These are phyloP conservation scores for Wickerhamomyces sydowiorum DNA, from an alignment of 805 yeast species.

Conservation along the genomic window DNA sequence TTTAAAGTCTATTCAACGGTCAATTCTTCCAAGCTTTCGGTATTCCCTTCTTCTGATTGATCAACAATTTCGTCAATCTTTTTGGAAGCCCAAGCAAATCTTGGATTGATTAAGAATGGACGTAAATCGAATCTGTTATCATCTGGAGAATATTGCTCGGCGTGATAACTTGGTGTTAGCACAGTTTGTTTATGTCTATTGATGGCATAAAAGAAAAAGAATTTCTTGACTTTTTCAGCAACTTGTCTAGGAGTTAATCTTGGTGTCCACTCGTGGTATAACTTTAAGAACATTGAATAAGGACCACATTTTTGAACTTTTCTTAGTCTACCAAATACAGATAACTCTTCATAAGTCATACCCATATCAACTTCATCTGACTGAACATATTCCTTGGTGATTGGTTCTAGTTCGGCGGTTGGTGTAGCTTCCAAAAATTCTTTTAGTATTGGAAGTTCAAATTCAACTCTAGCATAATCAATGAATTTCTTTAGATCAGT, in stretches of 20 bases:
- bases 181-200: slow-evolving; percentile 97
- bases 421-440: slow-evolving; percentile 90
- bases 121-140: slow-evolving; percentile 94
- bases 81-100: slow-evolving; percentile 83
- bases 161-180: slow-evolving; percentile 96
- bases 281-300: slow-evolving; percentile 84
- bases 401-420: slow-evolving; percentile 97
- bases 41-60: slow-evolving; percentile 38
- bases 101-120: slow-evolving; percentile 90
- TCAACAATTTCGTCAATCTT: slow-evolving; percentile 79
- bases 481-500: slow-evolving; percentile 87
- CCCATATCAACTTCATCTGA: slow-evolving; percentile 99
- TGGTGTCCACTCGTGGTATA: slow-evolving; percentile 91
- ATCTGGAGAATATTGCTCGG: slow-evolving; percentile 97
- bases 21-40: slow-evolving; percentile 28
- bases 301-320: slow-evolving; percentile 96
- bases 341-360: slow-evolving; percentile 90
- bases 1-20: slow-evolving; percentile 36
- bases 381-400: slow-evolving; percentile 86
- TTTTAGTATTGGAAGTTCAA: slow-evolving; percentile 68
- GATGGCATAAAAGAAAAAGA: slow-evolving; percentile 90
- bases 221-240: slow-evolving; percentile 87
- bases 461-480: slow-evolving; percentile 63
- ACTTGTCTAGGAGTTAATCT: slow-evolving; percentile 75
- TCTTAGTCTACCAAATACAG: slow-evolving; percentile 84